Percentiles rank a stretch among this genome's conserved stretches.
These are phyloP conservation scores for Aspergillus funiculosus DNA, from an alignment of 495 filamentous ascomycete genomes.

Conservation along the genomic window DNA sequence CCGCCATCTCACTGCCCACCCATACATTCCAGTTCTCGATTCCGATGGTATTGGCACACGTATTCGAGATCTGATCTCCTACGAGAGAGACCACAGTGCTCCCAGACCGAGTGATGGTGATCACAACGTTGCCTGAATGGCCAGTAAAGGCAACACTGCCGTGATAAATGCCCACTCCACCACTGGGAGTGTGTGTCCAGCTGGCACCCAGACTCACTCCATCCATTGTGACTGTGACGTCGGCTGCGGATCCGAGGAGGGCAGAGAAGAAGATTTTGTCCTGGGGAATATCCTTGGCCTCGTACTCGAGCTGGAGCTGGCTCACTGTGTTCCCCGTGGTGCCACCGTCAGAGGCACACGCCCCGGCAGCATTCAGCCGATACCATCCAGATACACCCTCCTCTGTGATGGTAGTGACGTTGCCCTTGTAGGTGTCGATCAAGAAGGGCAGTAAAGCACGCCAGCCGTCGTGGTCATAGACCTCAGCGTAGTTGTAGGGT, in stretches of 20 bases:
- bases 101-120: not conserved
- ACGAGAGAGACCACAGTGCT: not conserved
- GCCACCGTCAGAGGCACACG: constrained; percentile 25
- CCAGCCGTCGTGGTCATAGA: constrained; percentile 49
- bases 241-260: no score
- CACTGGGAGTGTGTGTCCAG: not conserved
- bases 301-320: constrained; percentile 20
- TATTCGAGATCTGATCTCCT: constrained; percentile 42
- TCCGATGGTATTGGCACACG: constrained; percentile 36
- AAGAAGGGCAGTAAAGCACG: constrained; percentile 50
- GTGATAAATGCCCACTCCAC: not conserved
- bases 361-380: constrained; percentile 33
- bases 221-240: no score
- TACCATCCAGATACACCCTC: constrained; percentile 58
- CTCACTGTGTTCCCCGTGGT: constrained; percentile 33
- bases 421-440: constrained; percentile 54
- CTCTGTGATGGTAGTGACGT: constrained; percentile 31
- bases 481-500: constrained; percentile 41
- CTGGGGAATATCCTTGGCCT: constrained; percentile 12
- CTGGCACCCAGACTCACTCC: not conserved
- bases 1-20: constrained; percentile 21
- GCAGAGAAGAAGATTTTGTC: constrained; percentile 33
- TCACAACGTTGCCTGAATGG: not conserved
- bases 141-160: not conserved
- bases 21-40: constrained; percentile 45